Evolutionary conservation across 2,329 filamentous ascomycete species (phyloP), one percentile per base, ranked within the genome.

Genomic region (Aspergillus jensenii): DNA sequence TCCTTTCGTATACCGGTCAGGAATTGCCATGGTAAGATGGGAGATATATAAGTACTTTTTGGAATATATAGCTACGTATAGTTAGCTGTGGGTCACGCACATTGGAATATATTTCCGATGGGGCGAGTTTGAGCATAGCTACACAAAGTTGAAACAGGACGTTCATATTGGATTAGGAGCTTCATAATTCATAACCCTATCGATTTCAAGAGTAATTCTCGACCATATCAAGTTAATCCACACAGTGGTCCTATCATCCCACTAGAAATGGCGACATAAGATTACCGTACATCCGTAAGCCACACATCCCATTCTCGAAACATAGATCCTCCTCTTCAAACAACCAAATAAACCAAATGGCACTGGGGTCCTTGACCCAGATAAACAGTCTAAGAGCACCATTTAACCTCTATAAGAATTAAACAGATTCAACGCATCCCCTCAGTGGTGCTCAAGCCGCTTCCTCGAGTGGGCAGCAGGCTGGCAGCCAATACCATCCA

Each of bases 1-100:
- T 76, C 39, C 37, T 76, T 1, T 69, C 64, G 3, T 63, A 68
- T n/a, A 55, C 35, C 17, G 53, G 53, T 5, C 66, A 65, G 35
- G 73, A 56, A 23, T 3, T 45, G 39, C 12, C 6, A 9, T 54
- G 53, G 55, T 64, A 4, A 31, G 9, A 11, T 11, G 27, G 27
- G 27, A 31, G 8, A 9, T 11, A 31, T 31, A 9, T 1, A 9
- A 31, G 27, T 31, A 31, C 8, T 11, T 4, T 9, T 11, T 31
- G 1, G 9, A 1, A 31, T 31, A 31, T 8, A 31, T 31, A 31
- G 27, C 9, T 11, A 31, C 27, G 27, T 31, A 31, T 31, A 11
- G 21, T 21, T 31, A 31, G 27, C 9, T 4, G 8, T 31, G 27
- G 27, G 9, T 11, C 9, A 31, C 19, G 19, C 9, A 31, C 27